Base-by-base conservation (phyloP, 208 protist genomes). In the Naegleria fowleri region DNA sequence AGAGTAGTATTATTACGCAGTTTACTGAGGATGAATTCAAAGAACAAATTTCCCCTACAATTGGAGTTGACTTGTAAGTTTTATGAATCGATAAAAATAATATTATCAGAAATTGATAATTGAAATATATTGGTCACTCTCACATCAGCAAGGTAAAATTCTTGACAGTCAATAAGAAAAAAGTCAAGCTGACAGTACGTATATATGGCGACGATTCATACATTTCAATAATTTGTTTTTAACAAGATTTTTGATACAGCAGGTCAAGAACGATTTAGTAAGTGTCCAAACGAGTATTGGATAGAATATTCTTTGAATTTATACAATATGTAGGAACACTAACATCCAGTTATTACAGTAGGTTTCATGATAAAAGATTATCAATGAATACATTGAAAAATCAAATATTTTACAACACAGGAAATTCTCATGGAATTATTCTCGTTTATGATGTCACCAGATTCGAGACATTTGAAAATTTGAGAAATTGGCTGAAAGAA, bases 371-470 rank as follows among this genome's bases (percentile, higher is more conserved):
- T 2, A 22, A 29, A 3, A 1, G 19, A 29, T 29, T 67, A 29
- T 67, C 19, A 67, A 58, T 58, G 9, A 67, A 67, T 29, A 19
- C 22, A 67, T 67, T 67, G 1, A 48, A 48, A 48, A 48, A 84
- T 84, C 16, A 40, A 95, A 36, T 97, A 6, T 94, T 93, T 89
- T 96, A 95, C 29, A 97, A 97, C 91, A 97, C 96, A 91, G 94
- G 96, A 29, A 94, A 95, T 38, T 95, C 96, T 16, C 94, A 97
- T 33, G 95, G 94, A 40, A 93, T 96, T 5, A 94, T 97, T 59
- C 91, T 98, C 5, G 96, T 98, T 75, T 98, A 97, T 94, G 97
- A 98, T 89, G 94, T 97, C 67, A 97, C 93, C 85, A 93, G 96
- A 83, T 92, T 92, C 5, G 67, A 95, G 84, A 92, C 95, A 16